Conservation (phyloP, 2,329 filamentous ascomycete genomes). For the Cryphonectria japonica region DNA sequence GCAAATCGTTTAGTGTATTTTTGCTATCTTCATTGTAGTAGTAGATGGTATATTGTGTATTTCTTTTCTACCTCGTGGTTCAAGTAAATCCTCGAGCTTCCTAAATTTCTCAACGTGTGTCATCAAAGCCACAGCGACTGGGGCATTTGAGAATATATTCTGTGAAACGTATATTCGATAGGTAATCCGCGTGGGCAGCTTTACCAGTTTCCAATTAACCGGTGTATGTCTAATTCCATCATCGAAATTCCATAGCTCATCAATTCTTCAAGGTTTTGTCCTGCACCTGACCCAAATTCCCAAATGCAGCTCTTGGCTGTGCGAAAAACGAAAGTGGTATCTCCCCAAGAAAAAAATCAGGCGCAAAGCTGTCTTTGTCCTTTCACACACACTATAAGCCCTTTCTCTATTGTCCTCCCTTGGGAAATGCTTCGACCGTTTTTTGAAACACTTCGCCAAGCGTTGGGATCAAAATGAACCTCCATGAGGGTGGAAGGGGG, state of each 20-base stretch:
- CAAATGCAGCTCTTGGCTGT: neutral
- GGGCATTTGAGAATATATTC: neutral
- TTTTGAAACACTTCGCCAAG: neutral
- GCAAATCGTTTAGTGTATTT: neutral
- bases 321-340: conserved; percentile 5
- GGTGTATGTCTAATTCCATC: neutral
- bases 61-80: neutral
- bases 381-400: neutral
- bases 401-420: neutral
- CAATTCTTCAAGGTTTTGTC: neutral
- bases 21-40: neutral
- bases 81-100: neutral
- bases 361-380: neutral
- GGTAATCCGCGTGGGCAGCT: neutral
- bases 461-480: neutral
- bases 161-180: conserved; percentile 1
- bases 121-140: neutral
- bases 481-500: neutral
- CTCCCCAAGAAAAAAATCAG: neutral
- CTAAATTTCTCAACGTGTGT: neutral
- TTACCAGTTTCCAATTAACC: neutral
- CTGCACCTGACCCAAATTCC: neutral
- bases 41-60: neutral
- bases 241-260: neutral
- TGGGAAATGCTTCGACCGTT: no score